These are phyloP conservation scores for Waltergamsia citrina DNA, from an alignment of 2,329 filamentous ascomycete genomes.

Conservation along the genomic window DNA sequence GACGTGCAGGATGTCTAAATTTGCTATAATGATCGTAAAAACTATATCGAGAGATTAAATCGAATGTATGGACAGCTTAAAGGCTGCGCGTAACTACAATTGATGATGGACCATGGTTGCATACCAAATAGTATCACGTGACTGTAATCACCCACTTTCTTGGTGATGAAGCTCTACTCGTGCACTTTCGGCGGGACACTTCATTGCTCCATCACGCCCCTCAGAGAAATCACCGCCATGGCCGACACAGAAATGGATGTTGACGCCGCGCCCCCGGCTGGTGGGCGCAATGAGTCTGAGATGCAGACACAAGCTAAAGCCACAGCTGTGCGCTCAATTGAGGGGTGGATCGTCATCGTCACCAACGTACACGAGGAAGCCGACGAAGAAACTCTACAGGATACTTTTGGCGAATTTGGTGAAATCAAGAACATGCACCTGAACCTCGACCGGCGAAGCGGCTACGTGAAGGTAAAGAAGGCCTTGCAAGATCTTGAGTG, in stretches of 20 bases:
- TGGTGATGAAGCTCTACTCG: too few relatives aligned
- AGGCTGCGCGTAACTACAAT: too few relatives aligned
- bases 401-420: conserved; percentile 74
- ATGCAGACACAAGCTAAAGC: conserved; percentile 67
- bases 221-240: conserved; percentile 22
- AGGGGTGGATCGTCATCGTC: conserved; percentile 82
- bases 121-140: too few relatives aligned
- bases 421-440: conserved; percentile 83
- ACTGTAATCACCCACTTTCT: too few relatives aligned
- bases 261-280: conserved; percentile 29
- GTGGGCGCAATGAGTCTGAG: conserved; percentile 41
- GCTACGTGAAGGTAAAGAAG: conserved; percentile 67
- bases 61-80: too few relatives aligned
- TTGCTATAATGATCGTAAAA: too few relatives aligned
- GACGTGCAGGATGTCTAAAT: too few relatives aligned
- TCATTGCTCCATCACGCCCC: too few relatives aligned
- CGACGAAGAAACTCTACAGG: conserved; percentile 72
- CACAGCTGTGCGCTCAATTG: conserved; percentile 75
- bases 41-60: too few relatives aligned
- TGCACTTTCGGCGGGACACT: too few relatives aligned
- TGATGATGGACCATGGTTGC: too few relatives aligned
- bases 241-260: conserved; percentile 52
- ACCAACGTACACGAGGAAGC: conserved; percentile 86
- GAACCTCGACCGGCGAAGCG: conserved; percentile 72
- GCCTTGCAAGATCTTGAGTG: too few relatives aligned